These are phyloP conservation scores for Hevea brasiliensis DNA, from an alignment of 345 rosid species.

Conservation along the genomic window DNA sequence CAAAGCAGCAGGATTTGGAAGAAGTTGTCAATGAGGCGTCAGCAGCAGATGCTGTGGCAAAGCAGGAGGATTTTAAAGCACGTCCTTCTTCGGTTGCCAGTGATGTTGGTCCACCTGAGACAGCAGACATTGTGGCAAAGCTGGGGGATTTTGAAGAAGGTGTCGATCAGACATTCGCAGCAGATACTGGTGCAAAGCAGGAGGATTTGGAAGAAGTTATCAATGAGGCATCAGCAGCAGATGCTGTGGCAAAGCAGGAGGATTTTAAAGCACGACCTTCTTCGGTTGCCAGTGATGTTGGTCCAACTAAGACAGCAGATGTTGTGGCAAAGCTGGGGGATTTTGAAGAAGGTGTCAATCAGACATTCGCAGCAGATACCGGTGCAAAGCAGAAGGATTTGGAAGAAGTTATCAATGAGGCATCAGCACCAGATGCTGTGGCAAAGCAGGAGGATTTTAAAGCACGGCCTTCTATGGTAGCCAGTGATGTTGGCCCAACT, in stretches of 20 bases:
- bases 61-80: conserved; percentile 25
- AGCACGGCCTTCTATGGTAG: conserved; percentile 5
- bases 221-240: conserved; percentile 14
- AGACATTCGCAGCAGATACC: no score
- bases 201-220: no score
- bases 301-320: no score
- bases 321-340: not conserved
- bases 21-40: no score
- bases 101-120: not conserved
- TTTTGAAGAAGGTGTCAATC: no score
- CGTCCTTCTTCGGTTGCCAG: not conserved
- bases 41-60: conserved; percentile 12
- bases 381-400: no score
- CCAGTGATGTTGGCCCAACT: not conserved
- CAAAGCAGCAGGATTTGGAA: no score
- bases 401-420: no score
- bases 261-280: conserved; percentile 14
- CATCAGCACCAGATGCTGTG: conserved; percentile 13
- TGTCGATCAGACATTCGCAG: no score
- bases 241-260: conserved; percentile 19
- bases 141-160: not conserved
- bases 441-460: conserved; percentile 22
- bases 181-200: no score
- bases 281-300: not conserved
- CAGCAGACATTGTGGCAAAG: not conserved